Percentiles rank a stretch among this genome's conserved stretches.
phyloP scores from a whole-genome alignment of 2,329 filamentous ascomycete species.

The Lojkania enalia region DNA sequence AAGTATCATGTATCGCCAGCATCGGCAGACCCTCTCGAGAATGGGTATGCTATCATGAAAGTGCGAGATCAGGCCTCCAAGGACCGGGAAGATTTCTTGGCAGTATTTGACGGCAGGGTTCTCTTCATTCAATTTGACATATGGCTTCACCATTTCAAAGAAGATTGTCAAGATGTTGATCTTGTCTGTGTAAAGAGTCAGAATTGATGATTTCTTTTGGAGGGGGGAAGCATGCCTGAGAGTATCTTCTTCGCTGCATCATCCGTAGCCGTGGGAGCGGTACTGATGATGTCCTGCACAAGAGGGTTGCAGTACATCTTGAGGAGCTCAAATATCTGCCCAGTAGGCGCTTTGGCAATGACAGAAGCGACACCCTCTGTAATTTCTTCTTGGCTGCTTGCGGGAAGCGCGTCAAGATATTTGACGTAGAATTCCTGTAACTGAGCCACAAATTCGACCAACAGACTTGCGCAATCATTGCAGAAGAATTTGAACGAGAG shows the following conservation, averaged over 20 bases:
- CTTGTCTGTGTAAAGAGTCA: constrained; percentile 63
- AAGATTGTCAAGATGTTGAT: constrained; percentile 92
- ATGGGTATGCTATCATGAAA: constrained; percentile 87
- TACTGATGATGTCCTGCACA: constrained; percentile 78
- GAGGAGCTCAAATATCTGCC: constrained; percentile 79
- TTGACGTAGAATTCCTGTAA: constrained; percentile 92
- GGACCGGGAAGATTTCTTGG: constrained; percentile 86
- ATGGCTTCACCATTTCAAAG: constrained; percentile 75
- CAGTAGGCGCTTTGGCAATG: constrained; percentile 79
- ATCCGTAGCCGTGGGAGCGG: constrained; percentile 82
- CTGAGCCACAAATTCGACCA: constrained; percentile 81
- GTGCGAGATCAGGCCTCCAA: constrained; percentile 83
- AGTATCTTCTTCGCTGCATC: constrained; percentile 83
- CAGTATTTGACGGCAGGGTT: constrained; percentile 97
- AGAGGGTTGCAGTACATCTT: constrained; percentile 94
- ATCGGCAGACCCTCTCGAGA: constrained; percentile 89
- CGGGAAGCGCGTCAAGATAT: constrained; percentile 82
- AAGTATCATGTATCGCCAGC: constrained; percentile 96
- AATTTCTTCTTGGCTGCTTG: constrained; percentile 88
- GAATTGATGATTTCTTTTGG: not conserved
- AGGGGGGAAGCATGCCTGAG: constrained; percentile 65
- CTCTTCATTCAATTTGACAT: constrained; percentile 67
- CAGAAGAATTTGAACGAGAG: constrained; percentile 97
- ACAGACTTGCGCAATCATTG: constrained; percentile 85
- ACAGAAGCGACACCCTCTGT: constrained; percentile 95